Percentiles rank a stretch among this genome's conserved stretches.
Conservation (phyloP, 257 asterid genomes). For the Petrea volubilis region DNA sequence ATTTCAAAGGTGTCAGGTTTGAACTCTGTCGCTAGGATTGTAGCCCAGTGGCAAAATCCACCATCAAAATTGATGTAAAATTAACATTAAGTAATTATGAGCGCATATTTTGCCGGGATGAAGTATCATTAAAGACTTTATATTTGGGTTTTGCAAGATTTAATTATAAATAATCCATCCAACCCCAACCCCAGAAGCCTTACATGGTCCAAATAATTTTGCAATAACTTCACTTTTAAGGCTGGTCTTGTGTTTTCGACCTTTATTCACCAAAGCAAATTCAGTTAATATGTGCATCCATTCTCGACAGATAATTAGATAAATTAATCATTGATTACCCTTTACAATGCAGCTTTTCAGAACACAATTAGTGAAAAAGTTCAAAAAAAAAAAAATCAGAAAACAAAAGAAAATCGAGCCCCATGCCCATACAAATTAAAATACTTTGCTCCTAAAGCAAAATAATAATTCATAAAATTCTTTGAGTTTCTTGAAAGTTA, state of each 20-base stretch:
- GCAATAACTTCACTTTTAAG: slow-evolving; percentile 26
- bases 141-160: too few species aligned
- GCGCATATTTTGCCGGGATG: not conserved
- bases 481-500: slow-evolving; percentile 15
- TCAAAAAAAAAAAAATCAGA: too few species aligned
- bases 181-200: not conserved
- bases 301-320: not conserved
- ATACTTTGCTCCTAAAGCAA: not conserved
- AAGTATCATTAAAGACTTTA: not conserved
- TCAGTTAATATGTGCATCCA: not conserved
- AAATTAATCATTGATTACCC: slow-evolving; percentile 10
- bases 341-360: slow-evolving; percentile 14
- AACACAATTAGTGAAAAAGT: slow-evolving; percentile 12
- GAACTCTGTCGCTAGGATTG: too few species aligned
- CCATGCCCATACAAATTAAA: not conserved
- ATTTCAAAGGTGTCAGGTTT: too few species aligned
- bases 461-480: not conserved
- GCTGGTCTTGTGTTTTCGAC: slow-evolving; percentile 2
- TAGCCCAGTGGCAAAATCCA: too few species aligned
- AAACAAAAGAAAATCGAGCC: too few species aligned
- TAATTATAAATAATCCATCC: too few species aligned
- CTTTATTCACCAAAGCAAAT: not conserved
- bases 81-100: not conserved
- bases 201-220: not conserved
- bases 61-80: not conserved